Conservation (phyloP, 352 stramenopile species). For the Thraustochytrium striatum region DNA sequence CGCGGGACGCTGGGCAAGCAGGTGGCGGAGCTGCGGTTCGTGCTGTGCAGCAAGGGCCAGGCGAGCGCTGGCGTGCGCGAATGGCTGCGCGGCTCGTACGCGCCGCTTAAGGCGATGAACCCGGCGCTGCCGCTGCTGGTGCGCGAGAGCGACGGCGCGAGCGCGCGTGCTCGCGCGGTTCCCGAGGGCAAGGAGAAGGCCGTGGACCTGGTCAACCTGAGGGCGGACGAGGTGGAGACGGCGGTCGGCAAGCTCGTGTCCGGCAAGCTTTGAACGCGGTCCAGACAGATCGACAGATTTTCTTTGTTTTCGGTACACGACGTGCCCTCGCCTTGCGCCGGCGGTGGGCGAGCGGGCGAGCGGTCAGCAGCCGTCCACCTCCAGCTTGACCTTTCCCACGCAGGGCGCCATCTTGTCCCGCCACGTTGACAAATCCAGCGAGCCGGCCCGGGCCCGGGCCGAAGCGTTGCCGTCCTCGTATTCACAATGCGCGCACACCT, state of each 20-base stretch:
- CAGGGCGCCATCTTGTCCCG: not conserved
- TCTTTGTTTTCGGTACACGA: not conserved
- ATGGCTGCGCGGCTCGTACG: constrained; percentile 29
- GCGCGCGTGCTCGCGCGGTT: constrained; percentile 23
- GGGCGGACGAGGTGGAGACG: constrained; percentile 24
- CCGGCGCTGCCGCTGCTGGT: constrained; percentile 31
- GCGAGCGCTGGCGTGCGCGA: constrained; percentile 23
- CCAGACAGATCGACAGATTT: not conserved
- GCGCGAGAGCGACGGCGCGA: constrained; percentile 34
- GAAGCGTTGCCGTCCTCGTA: not conserved
- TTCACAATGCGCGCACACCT: constrained; percentile 17
- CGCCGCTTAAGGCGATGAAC: constrained; percentile 32
- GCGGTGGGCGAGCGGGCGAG: not conserved
- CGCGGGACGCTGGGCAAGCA: no score
- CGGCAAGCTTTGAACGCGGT: not conserved
- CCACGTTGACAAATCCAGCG: not conserved
- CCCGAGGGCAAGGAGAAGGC: constrained; percentile 42
- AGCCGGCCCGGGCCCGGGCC: not conserved
- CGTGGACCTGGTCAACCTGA: constrained; percentile 25
- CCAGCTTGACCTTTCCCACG: not conserved
- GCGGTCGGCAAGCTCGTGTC: constrained; percentile 21
- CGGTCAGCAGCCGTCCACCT: not conserved
- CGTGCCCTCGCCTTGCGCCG: not conserved
- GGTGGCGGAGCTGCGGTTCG: constrained; percentile 24
- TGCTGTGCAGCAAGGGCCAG: constrained; percentile 18